Conservation (phyloP, 306 rosid genomes). For the Fragaria nilgerrensis region DNA sequence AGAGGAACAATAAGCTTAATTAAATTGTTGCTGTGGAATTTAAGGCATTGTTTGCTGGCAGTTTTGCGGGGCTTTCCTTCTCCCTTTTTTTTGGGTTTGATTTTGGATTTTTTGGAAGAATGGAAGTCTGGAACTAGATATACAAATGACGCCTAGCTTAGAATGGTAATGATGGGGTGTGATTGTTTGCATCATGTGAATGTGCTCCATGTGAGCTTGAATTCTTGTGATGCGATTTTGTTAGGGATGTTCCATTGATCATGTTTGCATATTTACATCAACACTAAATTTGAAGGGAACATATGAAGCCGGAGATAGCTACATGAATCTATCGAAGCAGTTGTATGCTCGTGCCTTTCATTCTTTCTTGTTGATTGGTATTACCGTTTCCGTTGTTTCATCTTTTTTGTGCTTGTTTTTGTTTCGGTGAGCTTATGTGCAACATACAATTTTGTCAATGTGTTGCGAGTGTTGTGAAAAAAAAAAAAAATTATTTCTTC, state of each 20-base stretch:
- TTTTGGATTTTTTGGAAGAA: background rate
- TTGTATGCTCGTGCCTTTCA: background rate
- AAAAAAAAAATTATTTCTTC: no score
- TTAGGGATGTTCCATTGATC: background rate
- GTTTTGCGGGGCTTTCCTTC: slow-evolving; percentile 13
- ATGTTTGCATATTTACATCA: background rate
- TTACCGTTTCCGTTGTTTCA: background rate
- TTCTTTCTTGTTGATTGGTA: background rate
- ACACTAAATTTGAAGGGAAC: background rate
- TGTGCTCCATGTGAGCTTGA: slow-evolving; percentile 30
- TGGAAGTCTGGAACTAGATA: background rate
- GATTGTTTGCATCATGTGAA: slow-evolving; percentile 34
- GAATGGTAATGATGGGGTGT: slow-evolving; percentile 16
- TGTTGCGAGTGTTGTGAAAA: no score
- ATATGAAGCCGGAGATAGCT: background rate
- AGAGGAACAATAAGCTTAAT: slow-evolving; percentile 12
- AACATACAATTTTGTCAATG: accelerated
- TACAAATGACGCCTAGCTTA: slow-evolving; percentile 22
- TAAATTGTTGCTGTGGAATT: background rate
- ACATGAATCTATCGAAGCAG: background rate
- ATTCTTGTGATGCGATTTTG: background rate
- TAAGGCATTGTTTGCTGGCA: slow-evolving; percentile 21
- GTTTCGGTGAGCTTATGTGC: background rate
- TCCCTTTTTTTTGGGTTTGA: background rate
- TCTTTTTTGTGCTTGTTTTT: background rate